Evolutionary conservation across 164 flowering plant species (phyloP).

Genomic region (Aristolochia californica): DNA sequence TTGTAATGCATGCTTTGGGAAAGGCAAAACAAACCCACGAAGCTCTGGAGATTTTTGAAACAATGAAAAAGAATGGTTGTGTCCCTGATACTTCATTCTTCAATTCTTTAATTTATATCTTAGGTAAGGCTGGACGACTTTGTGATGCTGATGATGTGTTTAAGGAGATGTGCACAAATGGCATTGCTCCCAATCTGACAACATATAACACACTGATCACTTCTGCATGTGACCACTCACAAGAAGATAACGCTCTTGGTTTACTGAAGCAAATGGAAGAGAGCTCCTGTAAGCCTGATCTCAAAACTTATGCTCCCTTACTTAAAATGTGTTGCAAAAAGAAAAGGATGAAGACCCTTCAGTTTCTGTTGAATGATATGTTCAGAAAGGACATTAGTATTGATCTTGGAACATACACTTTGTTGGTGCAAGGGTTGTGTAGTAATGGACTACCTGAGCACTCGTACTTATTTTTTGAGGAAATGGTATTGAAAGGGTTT

Average conservation of each 20-base stretch:
- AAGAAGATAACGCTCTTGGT: conserved; percentile 41
- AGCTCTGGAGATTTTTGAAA: conserved; percentile 44
- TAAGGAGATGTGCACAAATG: conserved; percentile 44
- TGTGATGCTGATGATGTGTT: conserved; percentile 36
- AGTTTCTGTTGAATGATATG: conserved; percentile 45
- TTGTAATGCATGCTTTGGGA: conserved; percentile 47
- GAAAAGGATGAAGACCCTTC: conserved; percentile 50
- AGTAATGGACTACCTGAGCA: conserved; percentile 34
- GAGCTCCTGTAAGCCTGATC: conserved; percentile 38
- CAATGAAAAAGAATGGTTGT: conserved; percentile 40
- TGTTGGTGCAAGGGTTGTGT: conserved; percentile 41
- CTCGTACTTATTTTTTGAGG: conserved; percentile 50
- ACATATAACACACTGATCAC: conserved; percentile 51
- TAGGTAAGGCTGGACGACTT: conserved; percentile 40
- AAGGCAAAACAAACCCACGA: conserved; percentile 39
- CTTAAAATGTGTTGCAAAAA: conserved; percentile 49
- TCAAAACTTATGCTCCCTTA: conserved; percentile 44
- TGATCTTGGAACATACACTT: conserved; percentile 38
- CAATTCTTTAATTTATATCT: conserved; percentile 40
- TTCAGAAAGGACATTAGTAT: conserved; percentile 38
- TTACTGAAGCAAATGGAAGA: conserved; percentile 45
- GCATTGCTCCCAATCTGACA: conserved; percentile 28
- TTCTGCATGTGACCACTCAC: conserved; percentile 35
- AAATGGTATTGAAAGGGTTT: conserved; percentile 42
- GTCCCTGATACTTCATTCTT: conserved; percentile 43